Evolutionary conservation across 345 rosid species (phyloP).

Genomic region (Arabis hirsuta): DNA sequence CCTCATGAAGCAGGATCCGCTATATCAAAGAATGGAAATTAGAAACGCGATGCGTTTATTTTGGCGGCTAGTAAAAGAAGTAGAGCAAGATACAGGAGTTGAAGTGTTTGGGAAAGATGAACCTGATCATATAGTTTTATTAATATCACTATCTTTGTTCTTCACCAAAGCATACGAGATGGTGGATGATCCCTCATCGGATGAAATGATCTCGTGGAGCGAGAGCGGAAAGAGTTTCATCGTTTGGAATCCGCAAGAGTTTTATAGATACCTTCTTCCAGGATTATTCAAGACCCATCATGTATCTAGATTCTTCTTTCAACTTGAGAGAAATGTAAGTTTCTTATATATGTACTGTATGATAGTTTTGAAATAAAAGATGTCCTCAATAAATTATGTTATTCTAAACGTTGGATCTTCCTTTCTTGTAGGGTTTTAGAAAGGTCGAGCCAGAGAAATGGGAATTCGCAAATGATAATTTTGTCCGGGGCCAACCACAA

Average conservation of each 20-base stretch:
- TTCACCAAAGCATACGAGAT: neutral
- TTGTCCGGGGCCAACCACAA: neutral
- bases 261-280: neutral
- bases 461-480: neutral
- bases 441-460: neutral
- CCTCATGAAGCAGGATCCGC: no score
- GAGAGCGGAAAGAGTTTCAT: neutral
- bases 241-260: conserved; percentile 3
- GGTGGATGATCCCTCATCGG: neutral
- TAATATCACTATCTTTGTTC: no score
- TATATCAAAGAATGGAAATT: no score
- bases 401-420: neutral
- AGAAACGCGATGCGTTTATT: no score
- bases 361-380: neutral
- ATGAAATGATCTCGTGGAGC: neutral
- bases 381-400: neutral
- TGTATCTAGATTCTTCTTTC: neutral
- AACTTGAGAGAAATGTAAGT: neutral
- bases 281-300: no score
- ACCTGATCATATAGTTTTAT: no score
- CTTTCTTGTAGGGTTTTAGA: neutral
- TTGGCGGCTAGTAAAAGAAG: no score
- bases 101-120: no score
- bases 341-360: no score
- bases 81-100: no score